Conservation (phyloP, 75 land plant species). For the Cupressus sempervirens region DNA sequence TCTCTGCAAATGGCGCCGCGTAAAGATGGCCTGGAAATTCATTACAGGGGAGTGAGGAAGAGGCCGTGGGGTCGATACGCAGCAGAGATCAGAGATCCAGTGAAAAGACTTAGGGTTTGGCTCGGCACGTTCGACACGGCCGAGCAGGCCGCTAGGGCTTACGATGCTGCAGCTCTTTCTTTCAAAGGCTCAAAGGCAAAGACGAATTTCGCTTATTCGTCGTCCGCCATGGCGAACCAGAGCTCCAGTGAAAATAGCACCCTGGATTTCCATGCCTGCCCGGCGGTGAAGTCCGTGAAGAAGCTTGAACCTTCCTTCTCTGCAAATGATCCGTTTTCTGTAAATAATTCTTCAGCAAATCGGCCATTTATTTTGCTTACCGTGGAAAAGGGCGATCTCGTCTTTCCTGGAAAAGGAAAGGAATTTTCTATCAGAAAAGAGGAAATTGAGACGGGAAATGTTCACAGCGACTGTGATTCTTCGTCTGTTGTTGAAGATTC, state of each 20-base stretch:
- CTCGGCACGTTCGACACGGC: constrained; percentile 45
- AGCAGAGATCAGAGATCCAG: constrained; percentile 30
- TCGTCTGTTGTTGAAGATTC: constrained; percentile 3
- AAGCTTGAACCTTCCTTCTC: neutral
- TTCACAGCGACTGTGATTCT: constrained; percentile 2
- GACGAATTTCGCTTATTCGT: constrained; percentile 23
- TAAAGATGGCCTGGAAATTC: neutral
- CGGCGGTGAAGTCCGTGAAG: neutral
- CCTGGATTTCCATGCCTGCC: neutral
- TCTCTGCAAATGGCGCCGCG: neutral
- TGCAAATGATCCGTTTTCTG: no score
- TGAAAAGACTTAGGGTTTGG: constrained; percentile 25
- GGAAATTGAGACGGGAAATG: neutral
- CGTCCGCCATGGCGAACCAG: neutral
- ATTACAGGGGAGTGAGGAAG: constrained; percentile 18
- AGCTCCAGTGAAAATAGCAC: neutral
- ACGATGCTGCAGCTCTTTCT: constrained; percentile 37
- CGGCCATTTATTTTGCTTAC: neutral
- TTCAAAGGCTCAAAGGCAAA: constrained; percentile 40
- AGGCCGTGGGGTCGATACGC: constrained; percentile 33
- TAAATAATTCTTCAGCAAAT: neutral
- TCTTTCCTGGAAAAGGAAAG: neutral
- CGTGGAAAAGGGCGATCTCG: neutral
- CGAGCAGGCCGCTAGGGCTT: constrained; percentile 42
- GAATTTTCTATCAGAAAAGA: neutral